Base-by-base conservation (phyloP, 2,329 filamentous ascomycete genomes). In the Bretziella fagacearum region DNA sequence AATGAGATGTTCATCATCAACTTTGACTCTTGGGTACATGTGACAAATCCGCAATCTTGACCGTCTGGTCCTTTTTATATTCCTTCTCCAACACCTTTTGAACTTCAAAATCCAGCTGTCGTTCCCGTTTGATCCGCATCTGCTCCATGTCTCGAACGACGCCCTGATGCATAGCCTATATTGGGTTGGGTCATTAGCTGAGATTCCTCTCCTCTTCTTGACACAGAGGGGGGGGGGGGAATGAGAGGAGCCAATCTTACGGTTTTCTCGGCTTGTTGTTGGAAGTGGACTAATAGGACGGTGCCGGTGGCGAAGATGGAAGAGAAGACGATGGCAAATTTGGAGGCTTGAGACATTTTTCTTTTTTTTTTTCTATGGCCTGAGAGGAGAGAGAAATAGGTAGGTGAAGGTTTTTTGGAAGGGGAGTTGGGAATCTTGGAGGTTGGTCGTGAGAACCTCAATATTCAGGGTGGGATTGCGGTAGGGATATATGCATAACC, bases 101-200 rank as follows among this genome's bases (percentile, higher is more conserved):
- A 74, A 93, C 77, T 54, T 96, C 87, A 58, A 98, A 98, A 60
- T 98, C 91, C 44, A 86, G 75, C 61, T 93, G 84, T 50, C 91
- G 79, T 62, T 98, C 91, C 54, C 76, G 74, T 65, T 95, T 95
- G 54, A 95, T 61, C 39, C 83, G 78, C 60, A 94, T 87, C 59
- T 93, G 85, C 59, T 96, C 89, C 70, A 95, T 82, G 58, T 98
- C 91, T 53, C 89, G 83, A 53, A 96, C 68, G 35, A 98, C 91
- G 37, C 91, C 91, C 54, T 81, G 76, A 59, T 98, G 91, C 91
- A 98, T 98, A 49, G 84, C 83, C 91, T 89, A 52, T n/a, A 29
- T 20, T 4, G 27, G 8, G 17, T 22, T 18, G 6, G 29, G 10
- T 32, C 6, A 26, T 20, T 25, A 2, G 22, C 18, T 17, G 17